Evolutionary conservation across 805 yeast species (phyloP).

Genomic region (Metschnikowia proteae): DNA sequence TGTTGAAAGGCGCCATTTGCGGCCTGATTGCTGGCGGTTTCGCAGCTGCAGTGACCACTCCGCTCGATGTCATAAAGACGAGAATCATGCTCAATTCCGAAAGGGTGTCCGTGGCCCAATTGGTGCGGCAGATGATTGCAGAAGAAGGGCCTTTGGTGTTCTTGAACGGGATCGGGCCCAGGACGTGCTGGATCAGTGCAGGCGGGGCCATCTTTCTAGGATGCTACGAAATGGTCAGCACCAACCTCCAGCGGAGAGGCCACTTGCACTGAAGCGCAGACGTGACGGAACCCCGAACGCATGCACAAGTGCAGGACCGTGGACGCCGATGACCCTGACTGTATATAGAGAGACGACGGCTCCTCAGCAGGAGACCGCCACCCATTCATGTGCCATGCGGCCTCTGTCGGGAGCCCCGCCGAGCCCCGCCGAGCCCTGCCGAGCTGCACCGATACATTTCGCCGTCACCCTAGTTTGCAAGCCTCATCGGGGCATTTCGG

Average conservation of each 20-base stretch:
- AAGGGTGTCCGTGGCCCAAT: slow-evolving; percentile 41
- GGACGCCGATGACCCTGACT: neutral
- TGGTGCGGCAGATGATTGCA: slow-evolving; percentile 50
- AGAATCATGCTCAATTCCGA: slow-evolving; percentile 74
- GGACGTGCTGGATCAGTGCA: slow-evolving; percentile 96
- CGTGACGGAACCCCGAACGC: neutral
- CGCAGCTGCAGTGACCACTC: slow-evolving; percentile 80
- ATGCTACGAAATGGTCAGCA: slow-evolving; percentile 71
- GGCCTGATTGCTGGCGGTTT: slow-evolving; percentile 80
- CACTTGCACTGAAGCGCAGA: neutral
- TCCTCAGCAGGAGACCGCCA: too few relatives aligned
- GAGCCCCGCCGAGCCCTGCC: too few relatives aligned
- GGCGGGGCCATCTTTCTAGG: slow-evolving; percentile 98
- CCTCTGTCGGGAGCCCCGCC: too few relatives aligned
- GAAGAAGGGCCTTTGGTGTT: slow-evolving; percentile 78
- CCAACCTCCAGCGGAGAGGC: slow-evolving; percentile 14
- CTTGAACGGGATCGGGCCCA: slow-evolving; percentile 84
- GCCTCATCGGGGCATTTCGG: neutral
- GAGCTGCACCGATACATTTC: too few relatives aligned
- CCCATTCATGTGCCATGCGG: too few relatives aligned
- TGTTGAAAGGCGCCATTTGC: slow-evolving; percentile 77
- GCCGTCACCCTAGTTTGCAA: neutral
- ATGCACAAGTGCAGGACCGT: neutral
- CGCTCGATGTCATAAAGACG: slow-evolving; percentile 74
- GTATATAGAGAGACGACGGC: neutral